These are phyloP conservation scores for Tagetes patula DNA, from an alignment of 129 eudicot species.

Conservation along the genomic window DNA sequence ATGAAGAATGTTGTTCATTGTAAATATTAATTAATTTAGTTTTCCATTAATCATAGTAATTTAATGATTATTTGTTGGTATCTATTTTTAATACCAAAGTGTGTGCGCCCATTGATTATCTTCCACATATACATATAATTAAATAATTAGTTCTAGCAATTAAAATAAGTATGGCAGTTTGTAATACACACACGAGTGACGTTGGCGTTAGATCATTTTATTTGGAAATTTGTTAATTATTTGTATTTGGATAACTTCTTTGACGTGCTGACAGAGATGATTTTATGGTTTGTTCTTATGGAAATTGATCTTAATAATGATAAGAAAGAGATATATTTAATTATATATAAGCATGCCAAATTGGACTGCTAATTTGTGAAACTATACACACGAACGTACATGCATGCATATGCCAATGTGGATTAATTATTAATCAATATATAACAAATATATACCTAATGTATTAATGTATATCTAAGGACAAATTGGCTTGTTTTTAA, in stretches of 20 bases:
- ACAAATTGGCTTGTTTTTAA: not conserved
- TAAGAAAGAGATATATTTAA: not conserved
- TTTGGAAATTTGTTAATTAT: not conserved
- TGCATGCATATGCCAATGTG: not conserved
- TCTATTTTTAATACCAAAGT: not conserved
- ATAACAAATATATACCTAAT: not conserved
- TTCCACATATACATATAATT: not conserved
- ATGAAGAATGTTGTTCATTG: slow-evolving; percentile 9
- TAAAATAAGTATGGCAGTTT: slow-evolving; percentile 3
- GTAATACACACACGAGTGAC: slow-evolving; percentile 19
- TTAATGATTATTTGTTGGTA: not conserved
- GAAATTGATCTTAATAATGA: not conserved
- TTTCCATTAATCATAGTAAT: not conserved
- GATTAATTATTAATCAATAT: not conserved
- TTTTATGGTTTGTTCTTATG: slow-evolving; percentile 20
- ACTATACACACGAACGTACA: not conserved
- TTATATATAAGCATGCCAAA: slow-evolving; percentile 3
- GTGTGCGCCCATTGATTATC: slow-evolving; percentile 6
- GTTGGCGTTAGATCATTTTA: slow-evolving; percentile 11
- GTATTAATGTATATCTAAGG: not conserved
- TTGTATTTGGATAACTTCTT: slow-evolving; percentile 6
- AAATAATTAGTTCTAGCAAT: not conserved
- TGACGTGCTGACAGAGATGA: slow-evolving; percentile 12
- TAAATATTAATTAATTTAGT: not conserved
- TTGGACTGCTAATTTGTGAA: slow-evolving; percentile 4